Evolutionary conservation across 192 early-diverging fungal species (phyloP).

Genomic region (Entomortierella parvispora): DNA sequence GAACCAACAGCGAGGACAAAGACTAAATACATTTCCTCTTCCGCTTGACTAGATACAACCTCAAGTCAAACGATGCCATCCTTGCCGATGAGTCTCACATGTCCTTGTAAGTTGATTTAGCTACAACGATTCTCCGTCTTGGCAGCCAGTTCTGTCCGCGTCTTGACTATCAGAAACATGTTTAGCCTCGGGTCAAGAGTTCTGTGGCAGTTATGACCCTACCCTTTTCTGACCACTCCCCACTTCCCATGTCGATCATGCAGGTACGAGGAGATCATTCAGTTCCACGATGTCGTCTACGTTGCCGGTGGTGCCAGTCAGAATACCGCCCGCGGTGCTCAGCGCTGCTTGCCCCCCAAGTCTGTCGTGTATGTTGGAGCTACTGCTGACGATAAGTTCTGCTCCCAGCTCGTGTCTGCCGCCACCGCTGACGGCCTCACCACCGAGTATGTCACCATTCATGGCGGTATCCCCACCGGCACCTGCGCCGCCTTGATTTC

Average conservation of each 20-base stretch:
- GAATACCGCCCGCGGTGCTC: conserved; percentile 92
- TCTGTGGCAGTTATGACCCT: not conserved
- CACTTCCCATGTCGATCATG: not conserved
- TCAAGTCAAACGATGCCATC: conserved; percentile 96
- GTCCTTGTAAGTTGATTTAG: conserved; percentile 68
- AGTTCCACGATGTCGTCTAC: conserved; percentile 78
- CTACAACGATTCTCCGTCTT: not conserved
- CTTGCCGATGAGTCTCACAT: conserved; percentile 91
- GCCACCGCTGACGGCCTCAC: conserved; percentile 87
- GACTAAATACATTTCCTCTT: not conserved
- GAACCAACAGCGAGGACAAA: not conserved
- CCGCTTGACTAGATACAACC: conserved; percentile 56
- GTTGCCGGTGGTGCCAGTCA: conserved; percentile 97
- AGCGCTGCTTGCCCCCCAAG: conserved; percentile 88
- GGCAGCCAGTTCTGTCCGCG: too few relatives aligned
- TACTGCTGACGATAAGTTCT: conserved; percentile 89
- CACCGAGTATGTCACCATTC: conserved; percentile 88
- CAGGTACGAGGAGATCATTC: conserved; percentile 83
- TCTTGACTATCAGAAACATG: too few relatives aligned
- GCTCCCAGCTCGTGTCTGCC: conserved; percentile 75
- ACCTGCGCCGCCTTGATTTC: conserved; percentile 97
- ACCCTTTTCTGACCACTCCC: not conserved
- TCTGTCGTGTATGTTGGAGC: conserved; percentile 94
- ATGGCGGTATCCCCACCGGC: conserved; percentile 83
- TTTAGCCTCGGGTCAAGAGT: not conserved